Percentiles rank a stretch among this genome's conserved stretches.
Evolutionary conservation across 2,329 filamentous ascomycete genomes (phyloP).

Genomic region (Neonectria magnoliae): DNA sequence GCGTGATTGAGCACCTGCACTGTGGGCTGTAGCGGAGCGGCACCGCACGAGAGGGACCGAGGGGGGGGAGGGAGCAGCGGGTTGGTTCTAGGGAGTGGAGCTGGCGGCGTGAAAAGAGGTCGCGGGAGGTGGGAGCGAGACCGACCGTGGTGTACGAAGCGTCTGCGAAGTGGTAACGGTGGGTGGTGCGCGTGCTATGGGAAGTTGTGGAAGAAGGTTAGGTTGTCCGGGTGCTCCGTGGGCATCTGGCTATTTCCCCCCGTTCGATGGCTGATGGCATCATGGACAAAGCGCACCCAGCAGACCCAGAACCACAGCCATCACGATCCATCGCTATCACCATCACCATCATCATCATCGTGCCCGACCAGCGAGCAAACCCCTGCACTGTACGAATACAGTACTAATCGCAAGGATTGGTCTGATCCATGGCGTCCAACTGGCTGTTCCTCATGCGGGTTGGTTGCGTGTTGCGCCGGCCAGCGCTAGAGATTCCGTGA

Average conservation of each 20-base stretch:
- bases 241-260: conserved; percentile 5
- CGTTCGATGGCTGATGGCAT: conserved; percentile 18
- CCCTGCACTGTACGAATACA: background rate
- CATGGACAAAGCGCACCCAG: conserved; percentile 19
- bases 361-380: background rate
- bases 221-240: background rate
- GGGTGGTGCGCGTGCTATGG: background rate
- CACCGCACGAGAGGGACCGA: conserved; percentile 14
- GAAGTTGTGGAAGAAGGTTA: too few relatives aligned
- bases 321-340: too few relatives aligned
- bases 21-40: conserved; percentile 21
- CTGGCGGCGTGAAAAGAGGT: background rate
- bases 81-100: background rate
- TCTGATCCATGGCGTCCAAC: background rate
- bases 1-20: conserved; percentile 27
- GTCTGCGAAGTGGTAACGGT: background rate
- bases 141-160: background rate
- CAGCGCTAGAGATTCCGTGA: too few relatives aligned
- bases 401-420: background rate
- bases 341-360: too few relatives aligned
- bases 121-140: background rate
- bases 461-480: background rate
- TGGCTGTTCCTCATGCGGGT: background rate
- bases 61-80: background rate
- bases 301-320: background rate